phyloP scores from a whole-genome alignment of 257 asterid genomes.

The Solanum microdontum region DNA sequence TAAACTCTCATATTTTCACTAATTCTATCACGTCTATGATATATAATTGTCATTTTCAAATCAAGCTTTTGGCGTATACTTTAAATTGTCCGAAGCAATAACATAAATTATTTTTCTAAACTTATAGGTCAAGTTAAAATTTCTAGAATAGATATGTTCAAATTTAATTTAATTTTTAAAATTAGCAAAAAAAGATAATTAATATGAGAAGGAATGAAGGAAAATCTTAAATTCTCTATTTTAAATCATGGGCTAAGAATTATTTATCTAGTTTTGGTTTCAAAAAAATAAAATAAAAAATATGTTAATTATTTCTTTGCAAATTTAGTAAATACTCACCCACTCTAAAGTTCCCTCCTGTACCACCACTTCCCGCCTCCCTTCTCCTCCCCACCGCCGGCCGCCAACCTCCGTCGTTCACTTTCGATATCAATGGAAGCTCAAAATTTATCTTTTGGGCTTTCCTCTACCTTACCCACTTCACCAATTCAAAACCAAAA shows the following conservation, averaged over 20 bases:
- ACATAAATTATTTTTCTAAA: no score
- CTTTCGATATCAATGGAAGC: constrained; percentile 22
- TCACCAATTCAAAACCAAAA: constrained; percentile 14
- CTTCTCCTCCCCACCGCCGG: background rate
- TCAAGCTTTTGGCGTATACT: no score
- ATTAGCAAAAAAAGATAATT: background rate
- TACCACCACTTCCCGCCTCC: background rate
- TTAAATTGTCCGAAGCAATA: no score
- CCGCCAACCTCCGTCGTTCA: background rate
- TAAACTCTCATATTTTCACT: background rate
- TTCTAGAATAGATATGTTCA: no score
- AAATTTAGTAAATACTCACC: background rate
- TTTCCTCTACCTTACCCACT: constrained; percentile 5
- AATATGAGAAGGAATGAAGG: background rate
- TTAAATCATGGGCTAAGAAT: background rate
- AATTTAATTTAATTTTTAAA: no score
- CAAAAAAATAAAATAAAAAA: no score
- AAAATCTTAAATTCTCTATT: no score
- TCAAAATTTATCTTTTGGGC: constrained; percentile 13
- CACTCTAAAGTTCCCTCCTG: no score
- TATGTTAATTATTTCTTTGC: background rate
- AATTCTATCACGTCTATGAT: no score
- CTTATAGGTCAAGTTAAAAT: background rate
- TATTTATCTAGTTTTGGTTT: background rate
- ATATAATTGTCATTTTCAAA: no score